These are phyloP conservation scores for Penicillium fuscoglaucum DNA, from an alignment of 2,329 filamentous ascomycete genomes.

Conservation along the genomic window DNA sequence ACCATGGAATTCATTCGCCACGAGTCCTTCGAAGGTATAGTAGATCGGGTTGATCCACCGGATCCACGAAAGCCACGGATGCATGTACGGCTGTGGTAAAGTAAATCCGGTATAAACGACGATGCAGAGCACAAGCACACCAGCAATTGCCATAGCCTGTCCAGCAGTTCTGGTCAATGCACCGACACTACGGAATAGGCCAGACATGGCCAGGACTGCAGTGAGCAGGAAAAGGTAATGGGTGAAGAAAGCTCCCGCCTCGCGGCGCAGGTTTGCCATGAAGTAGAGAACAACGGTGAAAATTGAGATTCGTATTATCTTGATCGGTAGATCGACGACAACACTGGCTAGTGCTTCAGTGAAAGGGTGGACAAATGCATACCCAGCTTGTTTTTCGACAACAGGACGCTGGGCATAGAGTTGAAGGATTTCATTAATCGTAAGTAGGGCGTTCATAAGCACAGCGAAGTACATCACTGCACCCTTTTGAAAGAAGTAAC, in stretches of 20 bases:
- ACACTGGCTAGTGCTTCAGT: conserved; percentile 20
- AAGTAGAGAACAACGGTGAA: conserved; percentile 86
- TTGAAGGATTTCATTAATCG: conserved; percentile 46
- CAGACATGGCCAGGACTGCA: conserved; percentile 50
- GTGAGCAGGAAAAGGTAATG: conserved; percentile 56
- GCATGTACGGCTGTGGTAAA: conserved; percentile 46
- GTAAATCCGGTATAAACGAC: conserved; percentile 41
- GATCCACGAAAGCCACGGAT: conserved; percentile 52
- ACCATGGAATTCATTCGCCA: conserved; percentile 36
- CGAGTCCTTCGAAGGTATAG: conserved; percentile 34
- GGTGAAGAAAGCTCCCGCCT: conserved; percentile 78
- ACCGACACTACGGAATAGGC: conserved; percentile 55
- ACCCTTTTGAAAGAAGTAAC: conserved; percentile 73
- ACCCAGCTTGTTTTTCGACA: conserved; percentile 33
- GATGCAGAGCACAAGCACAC: conserved; percentile 32
- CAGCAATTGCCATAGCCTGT: conserved; percentile 53
- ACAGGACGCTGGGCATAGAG: conserved; percentile 27
- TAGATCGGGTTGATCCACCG: conserved; percentile 35
- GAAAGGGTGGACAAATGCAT: conserved; percentile 33
- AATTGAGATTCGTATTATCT: conserved; percentile 67
- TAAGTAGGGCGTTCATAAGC: conserved; percentile 76
- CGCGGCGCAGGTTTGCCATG: conserved; percentile 74
- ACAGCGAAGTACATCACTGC: conserved; percentile 82
- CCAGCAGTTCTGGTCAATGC: conserved; percentile 43
- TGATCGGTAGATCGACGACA: conserved; percentile 63